These are phyloP conservation scores for Polygonum aviculare DNA, from an alignment of 148 eudicot genomes.

Conservation along the genomic window DNA sequence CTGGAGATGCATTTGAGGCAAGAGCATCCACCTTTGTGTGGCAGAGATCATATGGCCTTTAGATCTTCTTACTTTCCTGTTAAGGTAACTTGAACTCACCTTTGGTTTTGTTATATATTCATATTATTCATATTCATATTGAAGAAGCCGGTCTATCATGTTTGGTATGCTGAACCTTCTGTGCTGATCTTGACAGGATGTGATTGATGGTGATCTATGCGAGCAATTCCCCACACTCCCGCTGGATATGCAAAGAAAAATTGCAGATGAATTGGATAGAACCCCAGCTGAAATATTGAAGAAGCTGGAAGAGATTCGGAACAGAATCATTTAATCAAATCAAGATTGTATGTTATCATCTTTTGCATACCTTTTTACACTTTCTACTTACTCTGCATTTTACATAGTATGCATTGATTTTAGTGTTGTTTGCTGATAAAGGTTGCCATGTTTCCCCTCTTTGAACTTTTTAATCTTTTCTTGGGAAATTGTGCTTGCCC, in stretches of 20 bases:
- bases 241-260: slow-evolving; percentile 90
- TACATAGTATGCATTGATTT: background rate
- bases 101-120: background rate
- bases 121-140: background rate
- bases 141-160: background rate
- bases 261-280: slow-evolving; percentile 94
- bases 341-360: background rate
- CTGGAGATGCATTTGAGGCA: slow-evolving; percentile 99
- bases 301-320: slow-evolving; percentile 91
- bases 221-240: slow-evolving; percentile 94
- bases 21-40: slow-evolving; percentile 96
- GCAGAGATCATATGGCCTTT: slow-evolving; percentile 98
- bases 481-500: background rate
- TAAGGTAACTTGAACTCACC: slow-evolving; percentile 38
- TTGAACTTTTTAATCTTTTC: background rate
- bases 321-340: slow-evolving; percentile 53
- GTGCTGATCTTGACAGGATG: slow-evolving; percentile 53
- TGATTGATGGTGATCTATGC: slow-evolving; percentile 93
- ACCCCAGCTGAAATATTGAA: slow-evolving; percentile 90
- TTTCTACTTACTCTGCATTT: no score
- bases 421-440: background rate
- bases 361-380: background rate
- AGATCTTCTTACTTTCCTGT: slow-evolving; percentile 97
- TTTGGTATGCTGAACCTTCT: background rate
- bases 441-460: background rate